Conservation (phyloP, 176 grass and related monocot species). For the Secale cereale region DNA sequence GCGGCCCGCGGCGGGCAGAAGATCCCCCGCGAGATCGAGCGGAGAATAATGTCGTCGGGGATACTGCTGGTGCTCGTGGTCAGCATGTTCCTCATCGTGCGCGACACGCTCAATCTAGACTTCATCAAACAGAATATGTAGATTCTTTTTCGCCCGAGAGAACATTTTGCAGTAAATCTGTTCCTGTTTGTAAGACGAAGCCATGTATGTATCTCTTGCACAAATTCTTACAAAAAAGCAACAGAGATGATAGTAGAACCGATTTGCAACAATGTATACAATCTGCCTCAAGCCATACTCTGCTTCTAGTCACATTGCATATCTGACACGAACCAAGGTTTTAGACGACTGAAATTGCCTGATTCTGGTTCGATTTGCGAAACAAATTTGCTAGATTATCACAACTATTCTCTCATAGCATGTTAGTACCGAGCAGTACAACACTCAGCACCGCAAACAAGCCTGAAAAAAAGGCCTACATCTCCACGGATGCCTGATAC, state of each 20-base stretch:
- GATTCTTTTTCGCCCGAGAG: neutral
- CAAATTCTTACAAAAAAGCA: neutral
- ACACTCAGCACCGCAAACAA: neutral
- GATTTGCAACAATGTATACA: neutral
- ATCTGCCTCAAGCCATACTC: too few species aligned
- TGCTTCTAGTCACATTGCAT: neutral
- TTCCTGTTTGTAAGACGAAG: neutral
- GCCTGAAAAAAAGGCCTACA: too few species aligned
- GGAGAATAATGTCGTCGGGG: conserved; percentile 86
- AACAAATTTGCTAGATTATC: neutral
- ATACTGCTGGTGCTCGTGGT: conserved; percentile 88
- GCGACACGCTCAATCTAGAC: conserved; percentile 93
- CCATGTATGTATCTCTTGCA: neutral
- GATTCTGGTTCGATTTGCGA: neutral
- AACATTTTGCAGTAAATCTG: neutral
- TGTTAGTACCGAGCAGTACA: neutral
- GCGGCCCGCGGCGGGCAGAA: conserved; percentile 80
- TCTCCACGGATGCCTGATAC: too few species aligned
- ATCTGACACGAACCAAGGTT: neutral
- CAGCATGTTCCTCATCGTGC: conserved; percentile 91
- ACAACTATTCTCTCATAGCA: neutral
- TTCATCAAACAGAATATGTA: conserved; percentile 93
- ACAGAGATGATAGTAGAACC: neutral
- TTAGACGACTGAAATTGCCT: neutral
- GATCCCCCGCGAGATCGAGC: conserved; percentile 89